Conservation (phyloP, 805 yeast species). For the Suhomyces canberraensis region DNA sequence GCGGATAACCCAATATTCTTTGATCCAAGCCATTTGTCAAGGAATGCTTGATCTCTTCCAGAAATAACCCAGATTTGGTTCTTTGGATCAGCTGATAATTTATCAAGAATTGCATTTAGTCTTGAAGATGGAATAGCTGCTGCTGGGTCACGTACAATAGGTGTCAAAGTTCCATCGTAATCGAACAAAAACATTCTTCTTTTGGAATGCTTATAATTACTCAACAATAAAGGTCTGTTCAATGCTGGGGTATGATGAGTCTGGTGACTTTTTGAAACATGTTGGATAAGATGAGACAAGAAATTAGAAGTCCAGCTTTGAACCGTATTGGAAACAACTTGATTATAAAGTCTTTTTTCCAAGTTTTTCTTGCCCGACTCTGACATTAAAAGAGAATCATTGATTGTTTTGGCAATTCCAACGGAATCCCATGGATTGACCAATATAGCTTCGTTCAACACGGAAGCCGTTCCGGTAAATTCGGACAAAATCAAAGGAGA, state of each 20-base stretch:
- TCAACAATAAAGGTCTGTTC: constrained; percentile 62
- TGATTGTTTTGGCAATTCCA: constrained; percentile 82
- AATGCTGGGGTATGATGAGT: constrained; percentile 66
- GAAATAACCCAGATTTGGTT: constrained; percentile 94
- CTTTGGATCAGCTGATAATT: constrained; percentile 66
- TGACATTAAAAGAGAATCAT: constrained; percentile 61
- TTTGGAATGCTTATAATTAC: constrained; percentile 56
- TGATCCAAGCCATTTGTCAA: constrained; percentile 83
- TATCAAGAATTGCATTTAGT: constrained; percentile 55
- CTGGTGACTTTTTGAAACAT: constrained; percentile 36
- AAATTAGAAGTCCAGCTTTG: constrained; percentile 77
- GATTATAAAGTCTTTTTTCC: constrained; percentile 55
- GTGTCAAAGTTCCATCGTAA: constrained; percentile 96
- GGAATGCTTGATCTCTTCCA: constrained; percentile 89
- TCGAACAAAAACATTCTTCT: constrained; percentile 85
- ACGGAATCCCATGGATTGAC: constrained; percentile 98
- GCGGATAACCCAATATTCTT: constrained; percentile 81
- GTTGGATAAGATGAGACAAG: constrained; percentile 46
- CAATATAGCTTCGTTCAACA: constrained; percentile 66
- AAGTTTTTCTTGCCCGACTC: constrained; percentile 41
- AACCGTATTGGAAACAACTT: constrained; percentile 67
- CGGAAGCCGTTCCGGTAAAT: constrained; percentile 84
- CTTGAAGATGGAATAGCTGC: constrained; percentile 92
- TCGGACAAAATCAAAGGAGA: constrained; percentile 87
- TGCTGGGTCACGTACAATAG: constrained; percentile 95